These are phyloP conservation scores for Kwoniella europaea DNA, from an alignment of 768 basidiomycete species.

Conservation along the genomic window DNA sequence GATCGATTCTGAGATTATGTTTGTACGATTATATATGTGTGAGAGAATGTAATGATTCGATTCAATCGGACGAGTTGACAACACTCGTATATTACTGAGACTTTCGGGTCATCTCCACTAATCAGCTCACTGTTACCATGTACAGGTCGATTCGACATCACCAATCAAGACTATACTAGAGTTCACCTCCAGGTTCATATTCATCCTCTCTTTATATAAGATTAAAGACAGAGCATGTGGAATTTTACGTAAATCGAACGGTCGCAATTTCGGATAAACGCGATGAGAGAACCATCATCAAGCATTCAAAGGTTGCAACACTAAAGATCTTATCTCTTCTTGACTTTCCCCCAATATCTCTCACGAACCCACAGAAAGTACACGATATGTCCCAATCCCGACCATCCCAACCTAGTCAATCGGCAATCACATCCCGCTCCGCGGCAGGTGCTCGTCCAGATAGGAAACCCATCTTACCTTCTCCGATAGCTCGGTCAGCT, in stretches of 20 bases:
- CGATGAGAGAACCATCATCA: neutral
- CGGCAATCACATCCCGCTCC: constrained; percentile 5
- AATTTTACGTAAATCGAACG: too few relatives aligned
- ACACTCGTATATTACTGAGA: too few relatives aligned
- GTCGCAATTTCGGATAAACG: neutral
- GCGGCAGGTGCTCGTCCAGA: constrained; percentile 3
- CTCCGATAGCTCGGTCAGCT: constrained; percentile 10
- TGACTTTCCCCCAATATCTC: neutral
- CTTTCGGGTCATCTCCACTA: too few relatives aligned
- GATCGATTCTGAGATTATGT: neutral
- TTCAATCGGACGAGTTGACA: neutral
- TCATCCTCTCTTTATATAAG: too few relatives aligned
- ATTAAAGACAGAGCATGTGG: too few relatives aligned
- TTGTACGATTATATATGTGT: neutral
- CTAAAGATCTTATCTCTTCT: too few relatives aligned
- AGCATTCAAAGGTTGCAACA: neutral
- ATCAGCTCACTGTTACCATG: too few relatives aligned
- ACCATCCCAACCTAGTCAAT: neutral
- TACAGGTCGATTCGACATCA: neutral
- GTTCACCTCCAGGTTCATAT: too few relatives aligned
- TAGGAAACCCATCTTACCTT: constrained; percentile 13
- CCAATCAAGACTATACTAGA: too few relatives aligned
- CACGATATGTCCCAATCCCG: neutral
- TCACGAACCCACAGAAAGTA: neutral
- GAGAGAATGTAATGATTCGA: neutral